These are phyloP conservation scores for Ilex aquifolium DNA, from an alignment of 257 asterid genomes.

Conservation along the genomic window DNA sequence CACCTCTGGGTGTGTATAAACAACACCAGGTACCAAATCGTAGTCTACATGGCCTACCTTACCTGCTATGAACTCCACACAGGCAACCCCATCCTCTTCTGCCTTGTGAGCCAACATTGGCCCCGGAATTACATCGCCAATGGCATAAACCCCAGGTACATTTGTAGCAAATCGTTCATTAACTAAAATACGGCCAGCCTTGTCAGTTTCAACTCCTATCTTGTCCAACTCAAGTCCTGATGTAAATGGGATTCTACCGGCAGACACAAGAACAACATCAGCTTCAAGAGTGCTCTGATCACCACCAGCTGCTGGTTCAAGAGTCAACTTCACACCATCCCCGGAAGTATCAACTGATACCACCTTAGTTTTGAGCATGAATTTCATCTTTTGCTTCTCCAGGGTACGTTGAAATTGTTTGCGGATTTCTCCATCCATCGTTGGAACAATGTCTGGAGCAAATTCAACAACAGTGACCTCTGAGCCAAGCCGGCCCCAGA, in stretches of 20 bases:
- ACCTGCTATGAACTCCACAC: constrained; percentile 89
- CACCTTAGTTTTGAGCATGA: constrained; percentile 91
- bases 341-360: constrained; percentile 79
- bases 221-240: constrained; percentile 74
- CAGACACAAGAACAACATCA: constrained; percentile 92
- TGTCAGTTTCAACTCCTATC: constrained; percentile 81
- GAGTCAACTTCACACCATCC: constrained; percentile 63
- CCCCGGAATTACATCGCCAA: constrained; percentile 96
- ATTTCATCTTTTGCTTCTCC: constrained; percentile 97
- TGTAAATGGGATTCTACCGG: constrained; percentile 86
- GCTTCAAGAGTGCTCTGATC: constrained; percentile 77
- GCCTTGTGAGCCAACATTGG: constrained; percentile 99
- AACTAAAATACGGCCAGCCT: constrained; percentile 75
- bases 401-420: constrained; percentile 86
- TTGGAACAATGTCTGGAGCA: constrained; percentile 83
- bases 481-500: constrained; percentile 97
- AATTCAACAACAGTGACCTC: constrained; percentile 92
- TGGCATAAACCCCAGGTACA: constrained; percentile 68
- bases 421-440: constrained; percentile 91
- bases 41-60: constrained; percentile 93
- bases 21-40: constrained; percentile 90
- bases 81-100: constrained; percentile 95
- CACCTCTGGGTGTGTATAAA: constrained; percentile 95
- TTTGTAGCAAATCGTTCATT: constrained; percentile 60
- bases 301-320: constrained; percentile 92